Conservation (phyloP, 495 filamentous ascomycete genomes). For the Aspergillus homomorphus region DNA sequence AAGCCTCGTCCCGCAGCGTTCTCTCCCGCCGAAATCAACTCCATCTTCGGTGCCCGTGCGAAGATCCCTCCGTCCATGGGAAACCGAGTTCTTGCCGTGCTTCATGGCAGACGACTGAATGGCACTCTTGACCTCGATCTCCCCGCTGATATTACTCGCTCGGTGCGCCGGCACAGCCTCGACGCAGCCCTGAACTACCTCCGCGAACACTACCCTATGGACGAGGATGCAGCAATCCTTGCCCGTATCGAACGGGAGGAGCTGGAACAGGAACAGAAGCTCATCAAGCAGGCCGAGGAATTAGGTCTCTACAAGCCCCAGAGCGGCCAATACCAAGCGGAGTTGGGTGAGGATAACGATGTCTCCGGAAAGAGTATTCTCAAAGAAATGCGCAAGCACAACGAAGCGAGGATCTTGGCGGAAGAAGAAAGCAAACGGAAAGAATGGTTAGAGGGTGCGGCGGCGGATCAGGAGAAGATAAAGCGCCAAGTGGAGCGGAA, state of each 20-base stretch:
- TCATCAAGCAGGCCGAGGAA: slow-evolving; percentile 42
- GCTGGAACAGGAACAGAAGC: slow-evolving; percentile 36
- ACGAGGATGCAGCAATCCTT: slow-evolving; percentile 68
- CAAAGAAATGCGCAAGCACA: slow-evolving; percentile 48
- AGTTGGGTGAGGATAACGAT: slow-evolving; percentile 40
- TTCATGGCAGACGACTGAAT: slow-evolving; percentile 71
- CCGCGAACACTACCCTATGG: slow-evolving; percentile 62
- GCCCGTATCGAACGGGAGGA: slow-evolving; percentile 60
- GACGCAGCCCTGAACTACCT: slow-evolving; percentile 64
- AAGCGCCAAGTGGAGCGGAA: slow-evolving; percentile 42
- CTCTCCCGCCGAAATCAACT: slow-evolving; percentile 51
- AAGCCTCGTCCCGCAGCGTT: slow-evolving; percentile 33
- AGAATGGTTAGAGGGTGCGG: slow-evolving; percentile 42
- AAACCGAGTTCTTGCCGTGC: slow-evolving; percentile 62
- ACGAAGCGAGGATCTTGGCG: slow-evolving; percentile 39
- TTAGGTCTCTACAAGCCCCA: slow-evolving; percentile 52
- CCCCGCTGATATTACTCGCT: slow-evolving; percentile 43
- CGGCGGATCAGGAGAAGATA: slow-evolving; percentile 39
- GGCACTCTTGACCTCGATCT: slow-evolving; percentile 65
- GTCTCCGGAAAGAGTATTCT: slow-evolving; percentile 44
- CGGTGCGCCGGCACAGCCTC: slow-evolving; percentile 28
- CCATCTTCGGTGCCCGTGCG: slow-evolving; percentile 56
- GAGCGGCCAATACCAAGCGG: slow-evolving; percentile 41
- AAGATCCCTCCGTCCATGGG: slow-evolving; percentile 48
- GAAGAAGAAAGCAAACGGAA: slow-evolving; percentile 50